Conservation (phyloP, 1,284 basidiomycete genomes). For the Boletus albobrunnescens region DNA sequence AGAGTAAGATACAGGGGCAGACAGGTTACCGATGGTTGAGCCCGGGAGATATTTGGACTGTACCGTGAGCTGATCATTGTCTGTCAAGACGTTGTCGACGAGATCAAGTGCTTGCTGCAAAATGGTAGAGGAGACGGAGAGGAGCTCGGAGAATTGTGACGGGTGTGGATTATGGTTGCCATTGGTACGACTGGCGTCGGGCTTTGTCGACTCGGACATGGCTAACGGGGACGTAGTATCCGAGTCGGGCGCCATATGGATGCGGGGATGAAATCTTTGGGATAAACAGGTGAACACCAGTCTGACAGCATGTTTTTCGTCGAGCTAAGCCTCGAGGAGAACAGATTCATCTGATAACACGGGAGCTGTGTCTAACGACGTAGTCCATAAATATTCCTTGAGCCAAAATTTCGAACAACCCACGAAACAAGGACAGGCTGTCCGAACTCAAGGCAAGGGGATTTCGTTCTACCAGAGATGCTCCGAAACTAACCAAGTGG, state of each 20-base stretch:
- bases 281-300: slow-evolving; percentile 19
- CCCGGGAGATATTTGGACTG: slow-evolving; percentile 70
- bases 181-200: slow-evolving; percentile 6
- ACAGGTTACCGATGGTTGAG: slow-evolving; percentile 68
- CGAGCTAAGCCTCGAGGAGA: slow-evolving; percentile 30
- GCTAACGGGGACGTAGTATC: slow-evolving; percentile 8
- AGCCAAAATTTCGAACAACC: slow-evolving; percentile 74
- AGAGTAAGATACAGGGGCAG: background rate
- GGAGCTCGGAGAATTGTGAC: slow-evolving; percentile 45
- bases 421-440: slow-evolving; percentile 44
- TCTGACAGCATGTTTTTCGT: slow-evolving; percentile 14
- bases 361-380: slow-evolving; percentile 6
- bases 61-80: slow-evolving; percentile 64
- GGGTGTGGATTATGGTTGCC: slow-evolving; percentile 13
- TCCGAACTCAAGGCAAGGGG: slow-evolving; percentile 80
- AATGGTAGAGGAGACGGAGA: slow-evolving; percentile 61
- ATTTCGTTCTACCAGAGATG: slow-evolving; percentile 58
- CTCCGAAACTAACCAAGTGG: slow-evolving; percentile 36
- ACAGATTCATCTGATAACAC: slow-evolving; percentile 16
- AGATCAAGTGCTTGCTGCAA: slow-evolving; percentile 69
- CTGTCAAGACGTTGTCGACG: slow-evolving; percentile 56
- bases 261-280: background rate
- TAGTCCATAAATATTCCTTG: slow-evolving; percentile 50
- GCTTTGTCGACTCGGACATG: slow-evolving; percentile 25
- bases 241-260: background rate